A percentile compares a stretch with the other conserved stretches of the same genome.
These are phyloP conservation scores for Suhomyces ambrosiae DNA, from an alignment of 1,139 yeast genomes.

Conservation along the genomic window DNA sequence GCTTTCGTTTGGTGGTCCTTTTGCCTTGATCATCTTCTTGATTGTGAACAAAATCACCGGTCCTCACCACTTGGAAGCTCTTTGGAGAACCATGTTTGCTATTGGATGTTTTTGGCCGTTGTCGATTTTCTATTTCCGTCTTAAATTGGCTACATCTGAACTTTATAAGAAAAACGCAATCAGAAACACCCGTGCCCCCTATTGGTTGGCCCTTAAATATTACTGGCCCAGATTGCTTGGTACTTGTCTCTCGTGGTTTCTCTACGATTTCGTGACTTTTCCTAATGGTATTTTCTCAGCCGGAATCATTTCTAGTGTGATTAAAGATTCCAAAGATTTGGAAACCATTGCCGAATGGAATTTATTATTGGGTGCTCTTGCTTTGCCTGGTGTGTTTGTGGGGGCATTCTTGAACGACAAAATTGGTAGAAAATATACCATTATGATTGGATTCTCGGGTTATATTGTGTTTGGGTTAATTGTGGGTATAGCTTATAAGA, in stretches of 20 bases:
- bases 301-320: constrained; percentile 51
- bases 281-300: constrained; percentile 64
- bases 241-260: constrained; percentile 62
- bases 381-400: constrained; percentile 60
- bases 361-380: constrained; percentile 51
- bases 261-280: constrained; percentile 66
- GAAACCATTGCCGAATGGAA: constrained; percentile 60
- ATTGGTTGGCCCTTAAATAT: constrained; percentile 51
- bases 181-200: constrained; percentile 49
- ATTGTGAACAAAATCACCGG: constrained; percentile 66
- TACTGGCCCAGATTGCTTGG: constrained; percentile 60
- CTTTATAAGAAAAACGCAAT: constrained; percentile 57
- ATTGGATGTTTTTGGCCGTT: constrained; percentile 77
- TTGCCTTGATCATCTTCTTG: constrained; percentile 66
- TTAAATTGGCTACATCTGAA: constrained; percentile 68
- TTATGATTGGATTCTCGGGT: constrained; percentile 60
- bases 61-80: constrained; percentile 46
- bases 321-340: constrained; percentile 38
- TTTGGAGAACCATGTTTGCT: constrained; percentile 78
- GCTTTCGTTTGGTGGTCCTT: constrained; percentile 74
- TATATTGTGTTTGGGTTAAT: constrained; percentile 61
- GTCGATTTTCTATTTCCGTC: constrained; percentile 68
- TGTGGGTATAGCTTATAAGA: constrained; percentile 56
- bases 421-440: constrained; percentile 59
- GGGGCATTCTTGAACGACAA: constrained; percentile 57